Evolutionary conservation across 352 stramenopile genomes (phyloP).

Genomic region (Pythium chondricola): DNA sequence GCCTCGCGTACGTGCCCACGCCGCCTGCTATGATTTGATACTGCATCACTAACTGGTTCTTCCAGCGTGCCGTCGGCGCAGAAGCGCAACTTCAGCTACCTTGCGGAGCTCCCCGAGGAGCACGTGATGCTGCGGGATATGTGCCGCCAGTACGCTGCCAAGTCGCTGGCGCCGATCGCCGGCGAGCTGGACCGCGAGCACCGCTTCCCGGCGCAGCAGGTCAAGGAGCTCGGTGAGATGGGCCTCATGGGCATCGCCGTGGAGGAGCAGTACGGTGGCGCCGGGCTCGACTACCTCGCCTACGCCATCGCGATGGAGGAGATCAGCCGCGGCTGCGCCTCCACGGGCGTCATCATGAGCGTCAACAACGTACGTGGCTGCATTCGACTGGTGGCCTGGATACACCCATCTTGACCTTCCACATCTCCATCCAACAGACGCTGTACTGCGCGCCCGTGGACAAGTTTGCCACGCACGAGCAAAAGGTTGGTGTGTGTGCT

Average conservation of each 20-base stretch:
- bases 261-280: slow-evolving; percentile 82
- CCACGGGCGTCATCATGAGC: slow-evolving; percentile 95
- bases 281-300: slow-evolving; percentile 92
- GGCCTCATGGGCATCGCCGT: slow-evolving; percentile 95
- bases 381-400: slow-evolving; percentile 6
- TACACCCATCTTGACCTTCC: slow-evolving; percentile 16
- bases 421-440: no score
- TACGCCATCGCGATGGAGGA: slow-evolving; percentile 98
- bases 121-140: slow-evolving; percentile 96
- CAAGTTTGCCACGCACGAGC: slow-evolving; percentile 88
- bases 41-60: neutral
- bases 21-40: slow-evolving; percentile 1
- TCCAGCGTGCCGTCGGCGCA: slow-evolving; percentile 10
- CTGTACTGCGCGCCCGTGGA: slow-evolving; percentile 94
- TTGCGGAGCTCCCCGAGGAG: slow-evolving; percentile 88
- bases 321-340: slow-evolving; percentile 94
- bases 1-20: slow-evolving; percentile 25
- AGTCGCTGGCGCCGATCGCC: slow-evolving; percentile 90
- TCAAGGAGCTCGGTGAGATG: slow-evolving; percentile 89
- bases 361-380: slow-evolving; percentile 86
- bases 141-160: slow-evolving; percentile 93
- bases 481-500: slow-evolving; percentile 57
- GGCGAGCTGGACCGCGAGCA: slow-evolving; percentile 88
- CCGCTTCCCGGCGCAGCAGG: slow-evolving; percentile 71
- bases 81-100: slow-evolving; percentile 45